These are phyloP conservation scores for Nicotiana rustica DNA, from an alignment of 305 asterid genomes.

Conservation along the genomic window DNA sequence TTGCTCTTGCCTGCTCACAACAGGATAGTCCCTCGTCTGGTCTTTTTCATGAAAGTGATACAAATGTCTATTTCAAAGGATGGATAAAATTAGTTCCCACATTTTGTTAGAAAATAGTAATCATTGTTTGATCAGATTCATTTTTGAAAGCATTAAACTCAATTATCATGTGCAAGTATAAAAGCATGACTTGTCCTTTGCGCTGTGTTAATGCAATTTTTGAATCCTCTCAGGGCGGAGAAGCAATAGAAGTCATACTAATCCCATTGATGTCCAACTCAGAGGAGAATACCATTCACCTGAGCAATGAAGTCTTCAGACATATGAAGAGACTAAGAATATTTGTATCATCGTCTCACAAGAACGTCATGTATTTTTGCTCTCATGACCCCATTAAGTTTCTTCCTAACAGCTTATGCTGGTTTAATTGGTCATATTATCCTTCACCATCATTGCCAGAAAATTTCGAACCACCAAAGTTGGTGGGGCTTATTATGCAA, in stretches of 20 bases:
- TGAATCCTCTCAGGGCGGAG: neutral
- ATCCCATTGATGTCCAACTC: neutral
- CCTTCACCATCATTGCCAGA: neutral
- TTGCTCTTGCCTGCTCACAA: too few relatives aligned
- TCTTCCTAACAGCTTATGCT: slow-evolving; percentile 26
- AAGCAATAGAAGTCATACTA: neutral
- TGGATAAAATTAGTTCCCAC: neutral
- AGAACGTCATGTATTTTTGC: neutral
- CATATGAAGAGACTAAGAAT: neutral
- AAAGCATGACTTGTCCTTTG: neutral
- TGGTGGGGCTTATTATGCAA: neutral
- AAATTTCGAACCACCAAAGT: neutral
- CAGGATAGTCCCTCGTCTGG: neutral
- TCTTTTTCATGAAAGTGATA: neutral
- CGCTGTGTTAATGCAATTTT: neutral
- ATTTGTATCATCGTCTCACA: neutral
- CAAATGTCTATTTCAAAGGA: neutral
- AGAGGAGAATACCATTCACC: neutral
- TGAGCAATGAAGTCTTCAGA: neutral
- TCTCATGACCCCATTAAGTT: neutral
- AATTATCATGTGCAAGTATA: neutral
- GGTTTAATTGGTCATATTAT: slow-evolving; percentile 10
- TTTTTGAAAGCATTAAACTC: neutral
- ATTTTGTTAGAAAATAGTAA: neutral
- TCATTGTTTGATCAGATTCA: neutral